Conservation (phyloP, 176 grass and related monocot genomes). For the Secale cereale region DNA sequence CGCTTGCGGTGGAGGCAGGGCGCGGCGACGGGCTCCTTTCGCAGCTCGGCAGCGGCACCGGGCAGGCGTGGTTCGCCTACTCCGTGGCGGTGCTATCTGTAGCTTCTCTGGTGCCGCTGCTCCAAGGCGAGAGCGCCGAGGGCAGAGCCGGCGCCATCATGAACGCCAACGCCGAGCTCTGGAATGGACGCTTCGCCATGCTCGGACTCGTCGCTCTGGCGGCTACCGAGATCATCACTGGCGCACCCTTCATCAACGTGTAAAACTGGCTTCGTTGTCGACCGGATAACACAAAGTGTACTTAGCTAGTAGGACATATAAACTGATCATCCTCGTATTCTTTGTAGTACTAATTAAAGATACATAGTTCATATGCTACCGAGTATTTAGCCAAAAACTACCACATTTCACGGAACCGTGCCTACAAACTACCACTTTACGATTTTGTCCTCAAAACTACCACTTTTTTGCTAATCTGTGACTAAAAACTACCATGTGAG, state of each 20-base stretch:
- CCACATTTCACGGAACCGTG: too few species aligned
- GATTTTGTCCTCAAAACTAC: too few species aligned
- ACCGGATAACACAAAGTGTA: too few species aligned
- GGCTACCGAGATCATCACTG: constrained; percentile 57
- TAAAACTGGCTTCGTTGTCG: background rate
- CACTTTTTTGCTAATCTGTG: too few species aligned
- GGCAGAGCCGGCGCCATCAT: constrained; percentile 10
- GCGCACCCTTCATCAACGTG: constrained; percentile 44
- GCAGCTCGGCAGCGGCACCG: constrained; percentile 27
- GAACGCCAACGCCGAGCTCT: constrained; percentile 65
- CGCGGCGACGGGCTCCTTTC: constrained; percentile 28
- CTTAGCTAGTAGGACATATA: too few species aligned
- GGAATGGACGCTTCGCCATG: constrained; percentile 79
- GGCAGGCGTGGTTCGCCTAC: constrained; percentile 38
- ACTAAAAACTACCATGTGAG: too few species aligned
- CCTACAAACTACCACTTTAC: too few species aligned
- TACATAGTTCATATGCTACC: too few species aligned
- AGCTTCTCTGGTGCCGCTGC: constrained; percentile 54
- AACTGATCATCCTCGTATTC: too few species aligned
- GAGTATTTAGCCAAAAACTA: too few species aligned
- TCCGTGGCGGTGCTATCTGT: constrained; percentile 36
- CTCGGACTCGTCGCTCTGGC: constrained; percentile 65
- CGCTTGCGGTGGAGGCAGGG: constrained; percentile 42
- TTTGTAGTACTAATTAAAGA: too few species aligned
- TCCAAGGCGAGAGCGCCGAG: constrained; percentile 40